Percentiles rank a stretch among this genome's conserved stretches.
Conservation (phyloP, 1,284 basidiomycete species). For the Mycena sp. region DNA sequence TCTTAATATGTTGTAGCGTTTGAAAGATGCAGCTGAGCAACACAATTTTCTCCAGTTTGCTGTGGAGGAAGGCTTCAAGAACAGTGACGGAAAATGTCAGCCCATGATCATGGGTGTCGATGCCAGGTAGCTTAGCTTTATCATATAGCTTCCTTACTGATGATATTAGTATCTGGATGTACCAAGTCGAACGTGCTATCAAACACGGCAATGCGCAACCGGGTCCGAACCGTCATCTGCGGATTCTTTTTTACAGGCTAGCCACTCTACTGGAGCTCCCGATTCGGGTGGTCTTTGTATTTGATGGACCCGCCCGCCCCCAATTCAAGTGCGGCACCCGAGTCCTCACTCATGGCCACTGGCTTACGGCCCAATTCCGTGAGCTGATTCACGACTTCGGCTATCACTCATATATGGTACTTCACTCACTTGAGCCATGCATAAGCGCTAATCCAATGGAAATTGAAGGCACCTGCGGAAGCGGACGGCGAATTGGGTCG, state of each 20-base stretch:
- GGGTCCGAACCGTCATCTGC: neutral
- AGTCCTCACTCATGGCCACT: neutral
- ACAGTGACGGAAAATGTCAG: neutral
- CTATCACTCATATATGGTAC: neutral
- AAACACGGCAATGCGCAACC: neutral
- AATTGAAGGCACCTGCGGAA: neutral
- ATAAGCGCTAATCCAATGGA: neutral
- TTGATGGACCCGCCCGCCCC: neutral
- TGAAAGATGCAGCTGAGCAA: too few relatives aligned
- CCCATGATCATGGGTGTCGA: neutral
- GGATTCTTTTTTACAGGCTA: neutral
- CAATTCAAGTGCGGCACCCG: neutral
- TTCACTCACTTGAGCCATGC: too few relatives aligned
- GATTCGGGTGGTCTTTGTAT: neutral
- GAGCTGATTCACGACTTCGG: neutral
- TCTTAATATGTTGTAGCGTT: too few relatives aligned
- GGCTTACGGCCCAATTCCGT: neutral
- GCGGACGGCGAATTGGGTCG: neutral
- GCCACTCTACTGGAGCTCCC: neutral
- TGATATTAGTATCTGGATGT: constrained; percentile 2
- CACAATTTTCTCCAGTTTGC: too few relatives aligned
- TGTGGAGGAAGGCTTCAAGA: neutral
- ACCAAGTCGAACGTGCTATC: neutral
- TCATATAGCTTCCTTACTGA: too few relatives aligned
- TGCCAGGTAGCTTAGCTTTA: neutral